Percentiles rank a stretch among this genome's conserved stretches.
Conservation (phyloP, 2,329 filamentous ascomycete genomes). For the Hypoxylon sp. region DNA sequence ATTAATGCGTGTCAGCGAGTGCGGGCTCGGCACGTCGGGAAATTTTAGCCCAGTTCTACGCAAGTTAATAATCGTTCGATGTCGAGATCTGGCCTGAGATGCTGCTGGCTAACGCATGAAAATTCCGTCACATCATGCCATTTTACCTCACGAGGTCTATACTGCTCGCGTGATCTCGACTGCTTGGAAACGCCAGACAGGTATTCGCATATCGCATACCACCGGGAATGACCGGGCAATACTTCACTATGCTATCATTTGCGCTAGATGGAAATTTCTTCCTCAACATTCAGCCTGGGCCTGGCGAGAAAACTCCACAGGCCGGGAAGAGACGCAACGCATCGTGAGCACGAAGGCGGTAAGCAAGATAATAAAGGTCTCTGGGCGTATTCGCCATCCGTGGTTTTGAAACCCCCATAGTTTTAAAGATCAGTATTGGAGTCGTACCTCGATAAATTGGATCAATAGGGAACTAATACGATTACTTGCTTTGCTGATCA, state of each 20-base stretch:
- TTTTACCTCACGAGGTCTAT: slow-evolving; percentile 23
- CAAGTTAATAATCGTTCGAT: slow-evolving; percentile 36
- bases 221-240: slow-evolving; percentile 31
- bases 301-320: slow-evolving; percentile 27
- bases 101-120: slow-evolving; percentile 30
- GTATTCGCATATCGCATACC: slow-evolving; percentile 6
- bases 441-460: slow-evolving; percentile 10
- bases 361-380: slow-evolving; percentile 28
- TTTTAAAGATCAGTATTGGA: slow-evolving; percentile 25
- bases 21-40: slow-evolving; percentile 21
- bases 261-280: slow-evolving; percentile 23
- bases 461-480: slow-evolving; percentile 6
- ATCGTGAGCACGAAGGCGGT: slow-evolving; percentile 28
- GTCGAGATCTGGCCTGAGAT: slow-evolving; percentile 26
- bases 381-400: slow-evolving; percentile 16
- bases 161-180: slow-evolving; percentile 27
- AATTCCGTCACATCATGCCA: slow-evolving; percentile 41
- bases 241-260: slow-evolving; percentile 22
- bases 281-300: slow-evolving; percentile 24
- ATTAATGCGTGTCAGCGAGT: slow-evolving; percentile 19
- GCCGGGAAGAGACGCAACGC: slow-evolving; percentile 11
- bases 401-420: slow-evolving; percentile 21
- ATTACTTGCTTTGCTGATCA: neutral
- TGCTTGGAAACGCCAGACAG: slow-evolving; percentile 6
- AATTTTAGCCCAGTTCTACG: slow-evolving; percentile 33